Conservation (phyloP, 1,284 basidiomycete genomes). For the Phaffia rhodozyma region DNA sequence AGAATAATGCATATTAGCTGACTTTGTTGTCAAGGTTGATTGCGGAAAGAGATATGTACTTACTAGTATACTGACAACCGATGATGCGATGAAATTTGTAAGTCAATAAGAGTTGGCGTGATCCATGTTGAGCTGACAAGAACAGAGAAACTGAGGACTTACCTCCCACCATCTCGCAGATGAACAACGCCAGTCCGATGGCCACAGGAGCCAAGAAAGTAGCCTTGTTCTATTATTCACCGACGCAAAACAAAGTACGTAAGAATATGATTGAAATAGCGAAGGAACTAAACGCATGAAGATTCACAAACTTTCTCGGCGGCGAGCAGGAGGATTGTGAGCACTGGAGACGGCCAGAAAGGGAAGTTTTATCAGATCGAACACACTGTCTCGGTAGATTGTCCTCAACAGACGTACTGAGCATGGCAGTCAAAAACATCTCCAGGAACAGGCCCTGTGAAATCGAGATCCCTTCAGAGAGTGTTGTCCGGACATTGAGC, state of each 20-base stretch:
- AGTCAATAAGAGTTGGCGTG: constrained; percentile 25
- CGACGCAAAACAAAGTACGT: too few species aligned
- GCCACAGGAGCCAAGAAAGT: constrained; percentile 43
- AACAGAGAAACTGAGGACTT: too few species aligned
- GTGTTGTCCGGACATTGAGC: constrained; percentile 33
- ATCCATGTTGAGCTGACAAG: constrained; percentile 7
- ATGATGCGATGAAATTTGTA: constrained; percentile 30
- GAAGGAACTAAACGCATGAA: too few species aligned
- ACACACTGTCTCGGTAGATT: too few species aligned
- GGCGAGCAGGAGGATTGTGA: constrained; percentile 37
- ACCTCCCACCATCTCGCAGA: constrained; percentile 34
- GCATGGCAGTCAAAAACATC: constrained; percentile 38
- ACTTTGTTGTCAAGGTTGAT: too few species aligned
- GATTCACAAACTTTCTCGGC: constrained; percentile 29
- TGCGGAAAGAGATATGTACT: constrained; percentile 15
- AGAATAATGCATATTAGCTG: not conserved
- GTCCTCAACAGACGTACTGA: not conserved
- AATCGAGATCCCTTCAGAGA: constrained; percentile 27
- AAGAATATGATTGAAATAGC: too few species aligned
- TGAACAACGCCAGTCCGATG: constrained; percentile 40
- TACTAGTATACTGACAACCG: constrained; percentile 8
- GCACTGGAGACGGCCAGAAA: not conserved
- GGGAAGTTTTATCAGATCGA: too few species aligned
- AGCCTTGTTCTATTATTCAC: constrained; percentile 29
- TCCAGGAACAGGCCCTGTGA: constrained; percentile 30